phyloP scores from a whole-genome alignment of 148 eudicot genomes.

The Chenopodium album region DNA sequence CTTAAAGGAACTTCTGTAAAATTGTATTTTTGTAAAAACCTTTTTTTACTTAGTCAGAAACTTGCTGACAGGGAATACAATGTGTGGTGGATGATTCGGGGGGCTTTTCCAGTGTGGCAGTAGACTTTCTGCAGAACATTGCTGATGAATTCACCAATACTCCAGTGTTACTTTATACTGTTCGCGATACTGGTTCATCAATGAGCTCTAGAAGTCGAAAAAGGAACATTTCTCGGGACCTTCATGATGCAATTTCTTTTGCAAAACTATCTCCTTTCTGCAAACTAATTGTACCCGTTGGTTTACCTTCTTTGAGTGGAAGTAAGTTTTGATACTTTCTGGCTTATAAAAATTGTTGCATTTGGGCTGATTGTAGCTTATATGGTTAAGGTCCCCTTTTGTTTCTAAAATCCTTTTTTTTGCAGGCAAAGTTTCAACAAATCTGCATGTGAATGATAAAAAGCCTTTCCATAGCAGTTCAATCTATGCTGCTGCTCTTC shows the following conservation, averaged over 20 bases:
- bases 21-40: not conserved
- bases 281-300: constrained; percentile 78
- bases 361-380: not conserved
- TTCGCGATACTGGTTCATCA: constrained; percentile 50
- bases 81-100: constrained; percentile 82
- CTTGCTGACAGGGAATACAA: constrained; percentile 76
- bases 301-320: constrained; percentile 63
- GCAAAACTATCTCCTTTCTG: constrained; percentile 68
- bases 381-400: not conserved
- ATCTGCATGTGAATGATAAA: constrained; percentile 56
- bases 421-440: constrained; percentile 58
- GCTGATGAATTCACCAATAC: constrained; percentile 81
- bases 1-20: not conserved
- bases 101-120: constrained; percentile 87
- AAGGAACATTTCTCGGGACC: constrained; percentile 47
- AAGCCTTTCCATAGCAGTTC: constrained; percentile 84
- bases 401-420: not conserved
- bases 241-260: constrained; percentile 86
- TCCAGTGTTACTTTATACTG: constrained; percentile 77
- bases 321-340: constrained; percentile 43
- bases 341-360: not conserved
- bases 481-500: constrained; percentile 88
- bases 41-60: not conserved
- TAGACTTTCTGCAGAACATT: constrained; percentile 69
- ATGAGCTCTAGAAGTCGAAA: constrained; percentile 39